Evolutionary conservation across 352 stramenopile genomes (phyloP).

Genomic region (Phytophthora pseudosyringae): DNA sequence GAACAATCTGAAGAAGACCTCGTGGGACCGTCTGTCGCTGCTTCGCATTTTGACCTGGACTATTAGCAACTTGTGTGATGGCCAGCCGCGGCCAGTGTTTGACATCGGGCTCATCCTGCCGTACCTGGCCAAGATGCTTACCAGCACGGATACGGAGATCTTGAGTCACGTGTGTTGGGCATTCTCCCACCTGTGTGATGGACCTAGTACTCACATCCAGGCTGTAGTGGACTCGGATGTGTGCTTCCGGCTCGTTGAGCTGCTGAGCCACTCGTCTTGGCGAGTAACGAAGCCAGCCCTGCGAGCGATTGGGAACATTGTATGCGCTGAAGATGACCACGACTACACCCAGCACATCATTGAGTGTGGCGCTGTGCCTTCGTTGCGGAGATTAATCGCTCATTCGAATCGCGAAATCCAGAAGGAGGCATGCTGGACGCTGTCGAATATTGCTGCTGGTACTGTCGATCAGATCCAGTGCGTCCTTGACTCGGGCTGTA

Average conservation of each 20-base stretch:
- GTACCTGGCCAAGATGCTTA: conserved; percentile 91
- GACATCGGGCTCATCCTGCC: conserved; percentile 91
- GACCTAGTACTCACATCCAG: conserved; percentile 96
- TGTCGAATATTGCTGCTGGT: conserved; percentile 98
- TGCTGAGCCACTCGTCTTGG: conserved; percentile 94
- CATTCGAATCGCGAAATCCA: conserved; percentile 98
- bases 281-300: conserved; percentile 97
- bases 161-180: conserved; percentile 96
- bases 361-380: conserved; percentile 95
- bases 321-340: conserved; percentile 96
- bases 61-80: conserved; percentile 93
- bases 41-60: conserved; percentile 93
- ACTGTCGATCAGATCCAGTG: conserved; percentile 98
- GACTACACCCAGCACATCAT: conserved; percentile 96
- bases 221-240: conserved; percentile 92
- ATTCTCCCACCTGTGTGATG: conserved; percentile 97
- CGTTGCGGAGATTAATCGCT: conserved; percentile 93
- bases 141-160: conserved; percentile 95
- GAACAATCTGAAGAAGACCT: conserved; percentile 89
- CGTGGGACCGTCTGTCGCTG: conserved; percentile 83
- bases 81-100: conserved; percentile 89
- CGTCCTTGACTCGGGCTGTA: conserved; percentile 96
- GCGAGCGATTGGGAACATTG: conserved; percentile 98
- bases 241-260: conserved; percentile 93
- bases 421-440: conserved; percentile 96